phyloP scores from a whole-genome alignment of 2,329 filamentous ascomycete species.

The Endocalyx cinctus region DNA sequence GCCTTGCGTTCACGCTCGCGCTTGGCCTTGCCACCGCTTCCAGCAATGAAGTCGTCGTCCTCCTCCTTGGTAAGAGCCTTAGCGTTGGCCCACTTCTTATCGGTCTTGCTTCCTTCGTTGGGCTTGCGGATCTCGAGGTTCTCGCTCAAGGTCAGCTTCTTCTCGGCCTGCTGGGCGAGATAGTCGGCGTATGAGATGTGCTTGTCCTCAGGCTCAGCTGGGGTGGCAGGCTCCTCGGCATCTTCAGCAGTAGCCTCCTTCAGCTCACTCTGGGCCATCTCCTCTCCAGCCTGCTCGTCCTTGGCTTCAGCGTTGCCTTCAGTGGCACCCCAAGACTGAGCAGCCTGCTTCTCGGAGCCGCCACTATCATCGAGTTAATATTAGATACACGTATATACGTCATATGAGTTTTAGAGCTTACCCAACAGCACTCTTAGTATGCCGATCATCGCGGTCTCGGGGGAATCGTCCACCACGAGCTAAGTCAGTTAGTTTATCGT shows the following conservation, averaged over 20 bases:
- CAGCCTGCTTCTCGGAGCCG: conserved; percentile 81
- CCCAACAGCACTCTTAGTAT: conserved; percentile 40
- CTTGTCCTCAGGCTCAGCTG: conserved; percentile 74
- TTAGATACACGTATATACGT: too few relatives aligned
- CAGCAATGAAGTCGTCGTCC: conserved; percentile 73
- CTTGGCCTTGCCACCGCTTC: conserved; percentile 69
- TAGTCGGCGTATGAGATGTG: conserved; percentile 87
- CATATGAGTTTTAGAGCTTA: too few relatives aligned
- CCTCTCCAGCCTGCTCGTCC: conserved; percentile 88
- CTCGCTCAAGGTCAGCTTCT: conserved; percentile 68
- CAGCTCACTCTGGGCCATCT: conserved; percentile 80
- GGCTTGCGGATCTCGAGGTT: conserved; percentile 72
- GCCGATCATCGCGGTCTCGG: conserved; percentile 53
- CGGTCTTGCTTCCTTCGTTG: conserved; percentile 83
- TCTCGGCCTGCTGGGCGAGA: conserved; percentile 66
- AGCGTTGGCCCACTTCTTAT: conserved; percentile 91
- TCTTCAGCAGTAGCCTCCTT: conserved; percentile 59
- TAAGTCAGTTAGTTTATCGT: conserved; percentile 22
- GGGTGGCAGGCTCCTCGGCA: conserved; percentile 34
- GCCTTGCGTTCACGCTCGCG: conserved; percentile 87
- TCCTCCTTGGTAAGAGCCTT: conserved; percentile 65
- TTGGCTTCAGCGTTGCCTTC: conserved; percentile 80
- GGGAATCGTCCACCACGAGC: conserved; percentile 51
- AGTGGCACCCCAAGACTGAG: conserved; percentile 81
- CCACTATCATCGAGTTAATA: too few relatives aligned